Evolutionary conservation across 1,284 basidiomycete genomes (phyloP).

Genomic region (Veloporphyrellus conicus): DNA sequence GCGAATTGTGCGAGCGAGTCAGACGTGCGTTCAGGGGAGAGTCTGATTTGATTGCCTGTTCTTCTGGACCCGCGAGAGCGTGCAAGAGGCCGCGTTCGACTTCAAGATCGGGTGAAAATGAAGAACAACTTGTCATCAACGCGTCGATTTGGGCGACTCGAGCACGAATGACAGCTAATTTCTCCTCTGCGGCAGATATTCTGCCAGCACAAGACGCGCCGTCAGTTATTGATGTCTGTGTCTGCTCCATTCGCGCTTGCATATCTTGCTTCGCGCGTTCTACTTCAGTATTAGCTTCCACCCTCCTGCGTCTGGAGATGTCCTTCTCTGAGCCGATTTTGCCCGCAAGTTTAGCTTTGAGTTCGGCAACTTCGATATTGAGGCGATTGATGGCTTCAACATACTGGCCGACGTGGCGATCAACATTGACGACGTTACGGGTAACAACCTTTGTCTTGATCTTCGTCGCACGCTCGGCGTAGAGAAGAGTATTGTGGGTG

Average conservation of each 20-base stretch:
- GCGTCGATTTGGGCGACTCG: conserved; percentile 66
- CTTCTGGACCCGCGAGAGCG: conserved; percentile 68
- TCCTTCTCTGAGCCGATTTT: conserved; percentile 62
- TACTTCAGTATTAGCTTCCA: conserved; percentile 65
- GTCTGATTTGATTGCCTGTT: conserved; percentile 58
- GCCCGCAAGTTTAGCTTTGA: conserved; percentile 79
- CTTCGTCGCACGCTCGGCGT: conserved; percentile 93
- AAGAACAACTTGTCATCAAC: conserved; percentile 34
- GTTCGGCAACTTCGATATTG: conserved; percentile 77
- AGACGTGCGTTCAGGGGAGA: conserved; percentile 59
- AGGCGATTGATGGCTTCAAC: conserved; percentile 90
- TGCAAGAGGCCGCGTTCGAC: conserved; percentile 72
- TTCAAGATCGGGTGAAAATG: conserved; percentile 57
- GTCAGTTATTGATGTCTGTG: conserved; percentile 64
- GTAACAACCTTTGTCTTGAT: conserved; percentile 94
- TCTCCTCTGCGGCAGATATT: conserved; percentile 70
- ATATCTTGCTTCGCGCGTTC: conserved; percentile 69
- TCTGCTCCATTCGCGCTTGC: conserved; percentile 63
- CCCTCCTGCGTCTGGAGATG: conserved; percentile 57
- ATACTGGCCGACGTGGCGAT: conserved; percentile 89
- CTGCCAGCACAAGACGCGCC: conserved; percentile 76
- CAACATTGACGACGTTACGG: conserved; percentile 88
- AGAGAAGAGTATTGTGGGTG: conserved; percentile 93
- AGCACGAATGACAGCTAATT: conserved; percentile 59
- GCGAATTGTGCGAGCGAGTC: conserved; percentile 69